These are phyloP conservation scores for Pichia sp. DNA, from an alignment of 1,139 yeast genomes.

Conservation along the genomic window DNA sequence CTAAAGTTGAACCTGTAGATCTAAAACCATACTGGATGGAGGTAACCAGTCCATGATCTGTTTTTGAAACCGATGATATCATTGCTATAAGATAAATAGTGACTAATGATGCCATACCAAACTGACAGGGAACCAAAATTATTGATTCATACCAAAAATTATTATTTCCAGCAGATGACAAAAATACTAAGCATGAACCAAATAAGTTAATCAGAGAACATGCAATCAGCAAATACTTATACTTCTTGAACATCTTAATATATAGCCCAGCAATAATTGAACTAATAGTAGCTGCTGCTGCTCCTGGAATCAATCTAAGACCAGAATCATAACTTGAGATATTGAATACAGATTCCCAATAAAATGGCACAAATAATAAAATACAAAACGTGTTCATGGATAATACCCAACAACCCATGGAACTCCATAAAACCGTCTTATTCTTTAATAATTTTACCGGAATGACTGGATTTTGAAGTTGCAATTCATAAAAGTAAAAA, in stretches of 20 bases:
- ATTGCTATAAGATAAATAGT: conserved; percentile 45
- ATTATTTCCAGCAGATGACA: too few species aligned
- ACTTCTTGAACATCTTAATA: conserved; percentile 30
- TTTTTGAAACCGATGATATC: conserved; percentile 44
- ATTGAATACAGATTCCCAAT: conserved; percentile 32
- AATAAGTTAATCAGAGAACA: too few species aligned
- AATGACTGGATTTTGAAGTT: conserved; percentile 32
- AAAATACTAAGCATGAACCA: too few species aligned
- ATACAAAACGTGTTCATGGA: conserved; percentile 33
- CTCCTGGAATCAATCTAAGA: conserved; percentile 36
- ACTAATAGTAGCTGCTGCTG: conserved; percentile 29
- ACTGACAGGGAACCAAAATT: conserved; percentile 18
- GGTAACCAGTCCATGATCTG: conserved; percentile 47
- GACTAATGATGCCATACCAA: conserved; percentile 34
- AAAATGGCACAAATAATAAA: conserved; percentile 33
- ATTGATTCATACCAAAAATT: too few species aligned
- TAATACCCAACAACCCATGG: conserved; percentile 36
- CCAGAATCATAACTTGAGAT: conserved; percentile 32
- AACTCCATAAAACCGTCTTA: conserved; percentile 31
- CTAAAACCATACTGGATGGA: conserved; percentile 50
- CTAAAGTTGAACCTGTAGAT: conserved; percentile 49
- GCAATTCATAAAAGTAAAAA: conserved; percentile 25
- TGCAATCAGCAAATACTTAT: conserved; percentile 20
- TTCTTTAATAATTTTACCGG: conserved; percentile 32
- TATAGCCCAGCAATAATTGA: conserved; percentile 31